Evolutionary conservation across 1,139 yeast genomes (phyloP).

Genomic region (Yamadazyma aaseri): DNA sequence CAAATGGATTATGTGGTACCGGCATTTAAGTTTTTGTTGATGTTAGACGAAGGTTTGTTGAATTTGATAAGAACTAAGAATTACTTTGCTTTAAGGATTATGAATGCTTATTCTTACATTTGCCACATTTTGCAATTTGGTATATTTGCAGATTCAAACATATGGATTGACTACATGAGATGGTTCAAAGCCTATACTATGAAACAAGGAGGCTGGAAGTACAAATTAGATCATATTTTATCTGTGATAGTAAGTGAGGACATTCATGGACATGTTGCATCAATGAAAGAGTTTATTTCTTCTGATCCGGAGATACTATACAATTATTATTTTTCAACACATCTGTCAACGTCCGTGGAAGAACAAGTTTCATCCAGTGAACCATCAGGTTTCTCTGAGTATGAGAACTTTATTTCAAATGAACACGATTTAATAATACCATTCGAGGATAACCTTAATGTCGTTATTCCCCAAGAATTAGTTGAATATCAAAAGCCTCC

Average conservation of each 20-base stretch:
- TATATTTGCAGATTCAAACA: slow-evolving; percentile 19
- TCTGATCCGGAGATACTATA: slow-evolving; percentile 3
- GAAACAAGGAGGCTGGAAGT: slow-evolving; percentile 17
- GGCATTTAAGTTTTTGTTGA: slow-evolving; percentile 23
- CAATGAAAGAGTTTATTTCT: slow-evolving; percentile 3
- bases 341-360: too few relatives aligned
- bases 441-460: too few relatives aligned
- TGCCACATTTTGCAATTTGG: slow-evolving; percentile 21
- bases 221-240: slow-evolving; percentile 15
- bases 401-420: too few relatives aligned
- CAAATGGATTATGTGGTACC: slow-evolving; percentile 22
- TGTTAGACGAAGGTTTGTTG: slow-evolving; percentile 14
- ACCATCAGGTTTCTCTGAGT: too few relatives aligned
- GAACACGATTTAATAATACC: too few relatives aligned
- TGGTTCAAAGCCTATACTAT: slow-evolving; percentile 22
- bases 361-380: too few relatives aligned
- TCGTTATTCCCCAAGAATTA: too few relatives aligned
- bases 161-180: slow-evolving; percentile 27
- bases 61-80: slow-evolving; percentile 18
- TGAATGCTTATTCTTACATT: slow-evolving; percentile 21
- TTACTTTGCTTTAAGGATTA: slow-evolving; percentile 25
- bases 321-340: too few relatives aligned
- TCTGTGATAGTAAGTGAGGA: slow-evolving; percentile 8
- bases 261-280: neutral
- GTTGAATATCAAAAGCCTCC: too few relatives aligned